Evolutionary conservation across 1,284 basidiomycete genomes (phyloP), one percentile per base, ranked within the genome.

Genomic region (Moesziomyces aphidis): DNA sequence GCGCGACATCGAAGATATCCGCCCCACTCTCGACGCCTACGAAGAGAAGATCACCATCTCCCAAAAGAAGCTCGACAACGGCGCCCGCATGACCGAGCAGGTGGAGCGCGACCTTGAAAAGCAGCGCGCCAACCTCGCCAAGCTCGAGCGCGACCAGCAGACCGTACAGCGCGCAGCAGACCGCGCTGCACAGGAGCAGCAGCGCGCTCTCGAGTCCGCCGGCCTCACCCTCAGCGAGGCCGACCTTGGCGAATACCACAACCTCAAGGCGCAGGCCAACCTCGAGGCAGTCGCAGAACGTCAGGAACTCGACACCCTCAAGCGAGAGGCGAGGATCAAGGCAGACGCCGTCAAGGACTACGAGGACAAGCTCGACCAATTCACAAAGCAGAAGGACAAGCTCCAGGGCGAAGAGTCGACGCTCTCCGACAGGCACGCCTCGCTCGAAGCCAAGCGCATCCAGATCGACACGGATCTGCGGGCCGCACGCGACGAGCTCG

Each of bases 41-140:
- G 92, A 96, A 62, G 91, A 94, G 11, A 93, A 95, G 82, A 94
- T 97, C 57, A 89, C 90, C 5, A 95, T 98, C 83, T 90, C 92
- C 0, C 88, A 89, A 49, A 89, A 92, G 49, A 96, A 95, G 83
- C 86, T 90, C 45, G 88, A 89, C 54, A 92, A 92, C 77, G 91
- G 92, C 0, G 85, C 87, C 53, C 88, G 89, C 58, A 88, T 90
- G 11, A 87, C 87, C 23, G 90, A 90, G 43, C 89, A 91, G 58
- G 89, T 95, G 0, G 84, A 87, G 53, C 90, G 89, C 66, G 93
- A 93, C 55, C 89, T 89, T 53, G 87, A 89, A 36, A 89, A 90
- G 59, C 89, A 94, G 78, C 86, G 89, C 61, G 87, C 87, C n/a
- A 67, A 75, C 19, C 86, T 96, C 3, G 87, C 86, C 31, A 89